phyloP scores from a whole-genome alignment of 2,329 filamentous ascomycete genomes.

The Pleoardoris graminearum region DNA sequence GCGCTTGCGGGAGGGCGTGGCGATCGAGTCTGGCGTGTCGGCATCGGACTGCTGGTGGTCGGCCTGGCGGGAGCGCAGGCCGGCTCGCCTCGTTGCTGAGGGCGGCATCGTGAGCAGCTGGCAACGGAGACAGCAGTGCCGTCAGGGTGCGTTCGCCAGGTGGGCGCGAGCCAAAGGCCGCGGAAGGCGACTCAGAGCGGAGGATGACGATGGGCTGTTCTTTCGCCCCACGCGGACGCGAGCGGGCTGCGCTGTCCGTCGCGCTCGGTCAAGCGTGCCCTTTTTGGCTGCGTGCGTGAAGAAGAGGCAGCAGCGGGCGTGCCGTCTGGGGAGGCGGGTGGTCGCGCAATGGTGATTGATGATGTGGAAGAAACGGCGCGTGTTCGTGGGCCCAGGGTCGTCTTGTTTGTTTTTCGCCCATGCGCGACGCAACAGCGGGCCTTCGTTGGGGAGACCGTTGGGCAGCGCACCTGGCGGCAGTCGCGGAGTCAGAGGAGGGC shows the following conservation, averaged over 20 bases:
- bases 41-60: constrained; percentile 42
- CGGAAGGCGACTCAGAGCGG: neutral
- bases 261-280: neutral
- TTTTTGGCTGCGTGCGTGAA: neutral
- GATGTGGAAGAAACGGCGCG: constrained; percentile 7
- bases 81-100: constrained; percentile 32
- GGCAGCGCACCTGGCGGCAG: neutral
- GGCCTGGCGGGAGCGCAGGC: constrained; percentile 36
- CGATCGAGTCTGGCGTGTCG: constrained; percentile 53
- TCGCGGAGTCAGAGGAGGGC: neutral
- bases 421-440: constrained; percentile 13
- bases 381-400: constrained; percentile 2
- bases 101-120: constrained; percentile 34
- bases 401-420: constrained; percentile 17
- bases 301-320: neutral
- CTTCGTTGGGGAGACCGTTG: constrained; percentile 1
- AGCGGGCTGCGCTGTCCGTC: constrained; percentile 11
- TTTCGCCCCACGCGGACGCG: constrained; percentile 13
- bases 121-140: neutral
- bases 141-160: neutral
- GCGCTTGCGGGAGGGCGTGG: constrained; percentile 54
- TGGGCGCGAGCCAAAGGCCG: neutral
- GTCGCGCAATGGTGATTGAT: neutral
- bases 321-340: neutral
- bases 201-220: constrained; percentile 2